Evolutionary conservation across 2,329 filamentous ascomycete genomes (phyloP), one percentile per base, ranked within the genome.

Genomic region (Pseudogymnoascus sp.): DNA sequence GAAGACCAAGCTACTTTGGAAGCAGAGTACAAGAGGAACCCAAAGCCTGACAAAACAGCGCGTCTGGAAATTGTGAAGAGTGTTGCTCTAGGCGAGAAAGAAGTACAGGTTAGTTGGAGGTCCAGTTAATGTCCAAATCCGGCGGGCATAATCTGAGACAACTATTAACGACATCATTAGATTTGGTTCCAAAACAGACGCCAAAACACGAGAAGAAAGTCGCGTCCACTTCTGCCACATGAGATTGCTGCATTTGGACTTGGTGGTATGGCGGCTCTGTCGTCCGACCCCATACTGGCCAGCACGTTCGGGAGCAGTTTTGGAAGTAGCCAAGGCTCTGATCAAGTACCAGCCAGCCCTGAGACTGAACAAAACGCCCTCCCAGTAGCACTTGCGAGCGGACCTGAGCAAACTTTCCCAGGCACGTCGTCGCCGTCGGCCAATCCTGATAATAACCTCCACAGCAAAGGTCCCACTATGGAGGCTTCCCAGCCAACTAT

Each of bases 111-210:
- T 78, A 75, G 87, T 75, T 55, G 63, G 39, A 48, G 48, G 6
- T 31, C 52, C 10, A 58, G 13, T 29, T 45, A 7, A 42, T 58
- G 35, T 45, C 39, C 29, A 58, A n/a, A 52, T 40, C 37, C 29
- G 35, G 39, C 59, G 59, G 31, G 10, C 40, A 33, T 7, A 60
- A 31, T 45, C 36, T 60, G 36, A 60, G 39, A 40, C 33, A 40
- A 6, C 58, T 7, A 59, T 18, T 59, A 59, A 59, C 36, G 27
- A 59, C 59, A 33, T 31, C 12, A 35, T 31, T 61, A 97, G 93
- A 96, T 97, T 69, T 97, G 93, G 93, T 97, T 97, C 76, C 93
- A 97, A 72, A 97, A 97, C 72, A 86, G 92, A 71, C 84, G 93
- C 67, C 93, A 97, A 74, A 96, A 95, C 75, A 90, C 95, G 73